Base-by-base conservation (phyloP, 1,284 basidiomycete genomes). In the Irpex rosettiformis region DNA sequence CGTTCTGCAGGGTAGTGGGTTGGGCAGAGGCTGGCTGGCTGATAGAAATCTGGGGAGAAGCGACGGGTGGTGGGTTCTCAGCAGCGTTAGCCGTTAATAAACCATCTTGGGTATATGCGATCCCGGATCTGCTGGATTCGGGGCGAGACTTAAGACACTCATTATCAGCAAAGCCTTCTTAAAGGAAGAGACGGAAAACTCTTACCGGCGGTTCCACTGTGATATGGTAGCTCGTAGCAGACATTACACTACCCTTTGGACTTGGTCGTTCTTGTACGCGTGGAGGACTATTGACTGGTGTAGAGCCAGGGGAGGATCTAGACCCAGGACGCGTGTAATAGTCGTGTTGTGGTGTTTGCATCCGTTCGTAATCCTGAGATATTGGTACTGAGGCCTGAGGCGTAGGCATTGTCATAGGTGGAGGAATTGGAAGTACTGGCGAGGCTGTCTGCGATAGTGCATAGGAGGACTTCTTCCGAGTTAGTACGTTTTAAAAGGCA, bases 41-140 rank as follows among this genome's bases (percentile, higher is more conserved):
- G 11, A 40, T 42, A 8, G 51, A 27, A 25, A 29, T 11, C 29
- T 18, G 56, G 43, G 57, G 42, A 37, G 47, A 24, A 25, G 64
- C 61, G 7, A 62, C 61, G 4, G 65, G 61, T 6, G 25, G 7
- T 0, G 63, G 60, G 13, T 55, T 54, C 16, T 66, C 61, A 6
- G 68, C 69, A 57, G 69, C 65, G 13, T 64, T 65, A 25, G 67
- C 64, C 52, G 63, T 69, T 11, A 72, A 57, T 22, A 70, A 62
- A 22, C 62, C 54, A 11, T 65, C 40, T 42, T 60, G 54, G 58
- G 61, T 18, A 56, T 58, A n/a, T 53, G 61, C 56, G 11, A 40
- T 24, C n/a, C 45, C 55, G 43, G 64, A 66, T 11, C 58, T 57
- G 45, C 66, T 58, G 2, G 70, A 70, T 24, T 64, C 63, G 22